Evolutionary conservation across 2,329 filamentous ascomycete genomes (phyloP).

Genomic region (Magnaporthales sp.): DNA sequence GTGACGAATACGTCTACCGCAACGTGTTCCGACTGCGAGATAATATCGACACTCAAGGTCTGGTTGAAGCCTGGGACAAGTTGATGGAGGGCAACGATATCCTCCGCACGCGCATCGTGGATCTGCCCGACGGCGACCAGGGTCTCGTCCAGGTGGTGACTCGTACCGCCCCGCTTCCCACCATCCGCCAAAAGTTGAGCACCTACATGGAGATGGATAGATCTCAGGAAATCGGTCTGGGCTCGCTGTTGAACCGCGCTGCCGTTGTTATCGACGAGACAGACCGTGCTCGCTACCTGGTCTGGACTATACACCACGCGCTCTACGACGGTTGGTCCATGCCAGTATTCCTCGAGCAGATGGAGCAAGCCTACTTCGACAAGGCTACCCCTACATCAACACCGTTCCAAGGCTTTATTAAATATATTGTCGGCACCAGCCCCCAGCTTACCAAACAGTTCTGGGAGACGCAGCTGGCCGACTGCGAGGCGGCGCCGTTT

Average conservation of each 20-base stretch:
- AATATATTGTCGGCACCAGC: background rate
- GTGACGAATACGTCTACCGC: constrained; percentile 43
- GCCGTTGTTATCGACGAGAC: background rate
- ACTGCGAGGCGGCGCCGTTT: background rate
- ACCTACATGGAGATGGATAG: background rate
- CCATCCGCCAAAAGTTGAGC: background rate
- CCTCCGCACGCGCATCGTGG: constrained; percentile 38
- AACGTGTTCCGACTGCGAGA: constrained; percentile 33
- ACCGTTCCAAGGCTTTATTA: background rate
- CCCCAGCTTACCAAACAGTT: background rate
- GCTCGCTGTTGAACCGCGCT: background rate
- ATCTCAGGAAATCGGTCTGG: background rate
- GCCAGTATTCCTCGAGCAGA: background rate
- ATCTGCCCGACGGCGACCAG: background rate
- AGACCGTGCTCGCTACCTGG: background rate
- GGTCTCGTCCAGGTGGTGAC: background rate
- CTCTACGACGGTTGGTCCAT: background rate
- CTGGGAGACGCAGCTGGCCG: background rate
- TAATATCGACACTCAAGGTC: constrained; percentile 22
- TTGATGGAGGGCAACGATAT: constrained; percentile 29
- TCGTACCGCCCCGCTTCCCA: background rate
- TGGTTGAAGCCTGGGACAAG: constrained; percentile 32
- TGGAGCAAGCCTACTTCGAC: background rate
- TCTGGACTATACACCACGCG: background rate
- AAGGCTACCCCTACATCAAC: background rate